These are phyloP conservation scores for Brassica incana DNA, from an alignment of 345 rosid species.

Conservation along the genomic window DNA sequence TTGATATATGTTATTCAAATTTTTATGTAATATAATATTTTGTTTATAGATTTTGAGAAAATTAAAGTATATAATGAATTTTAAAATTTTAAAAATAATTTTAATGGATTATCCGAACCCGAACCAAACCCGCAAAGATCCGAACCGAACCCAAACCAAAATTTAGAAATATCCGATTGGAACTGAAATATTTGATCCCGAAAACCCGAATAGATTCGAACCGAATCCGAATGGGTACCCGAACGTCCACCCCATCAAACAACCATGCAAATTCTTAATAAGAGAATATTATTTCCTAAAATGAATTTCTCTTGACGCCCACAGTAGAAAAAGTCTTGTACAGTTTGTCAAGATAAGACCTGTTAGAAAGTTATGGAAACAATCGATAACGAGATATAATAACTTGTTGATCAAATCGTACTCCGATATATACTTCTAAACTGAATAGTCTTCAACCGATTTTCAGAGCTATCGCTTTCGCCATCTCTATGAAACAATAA, in stretches of 20 bases:
- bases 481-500: constrained; percentile 17
- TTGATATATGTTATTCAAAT: too few species aligned
- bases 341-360: constrained; percentile 17
- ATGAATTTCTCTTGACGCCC: background rate
- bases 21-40: too few species aligned
- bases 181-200: too few species aligned
- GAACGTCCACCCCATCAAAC: background rate
- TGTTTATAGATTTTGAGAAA: too few species aligned
- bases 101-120: too few species aligned
- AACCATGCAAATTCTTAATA: background rate
- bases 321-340: background rate
- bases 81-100: too few species aligned
- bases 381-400: constrained; percentile 18
- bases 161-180: too few species aligned
- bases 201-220: too few species aligned
- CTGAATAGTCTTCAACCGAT: constrained; percentile 28
- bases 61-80: too few species aligned
- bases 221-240: too few species aligned
- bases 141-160: too few species aligned
- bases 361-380: background rate
- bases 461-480: constrained; percentile 34
- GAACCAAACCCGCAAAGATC: too few species aligned
- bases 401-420: background rate
- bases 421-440: constrained; percentile 5
- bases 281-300: background rate